These are phyloP conservation scores for Globisporangium splendens DNA, from an alignment of 352 stramenopile species.

Conservation along the genomic window DNA sequence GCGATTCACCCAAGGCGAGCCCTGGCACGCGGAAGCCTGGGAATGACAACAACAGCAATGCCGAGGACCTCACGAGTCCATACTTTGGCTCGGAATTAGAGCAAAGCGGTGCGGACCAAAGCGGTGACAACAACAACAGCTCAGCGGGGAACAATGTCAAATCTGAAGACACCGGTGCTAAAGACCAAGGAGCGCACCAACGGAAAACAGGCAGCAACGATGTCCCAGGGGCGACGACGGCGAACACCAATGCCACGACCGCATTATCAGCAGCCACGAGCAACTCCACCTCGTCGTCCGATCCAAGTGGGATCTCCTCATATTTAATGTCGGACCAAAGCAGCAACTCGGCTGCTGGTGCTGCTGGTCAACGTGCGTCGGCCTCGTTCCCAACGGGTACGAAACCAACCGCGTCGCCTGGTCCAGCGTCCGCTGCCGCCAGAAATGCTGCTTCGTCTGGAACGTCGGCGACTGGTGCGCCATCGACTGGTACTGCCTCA, in stretches of 20 bases:
- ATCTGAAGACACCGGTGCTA: slow-evolving; percentile 16
- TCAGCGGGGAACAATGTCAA: slow-evolving; percentile 25
- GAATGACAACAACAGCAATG: slow-evolving; percentile 4
- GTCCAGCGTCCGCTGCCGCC: slow-evolving; percentile 7
- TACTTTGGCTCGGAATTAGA: slow-evolving; percentile 77
- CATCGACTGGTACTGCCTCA: slow-evolving; percentile 13
- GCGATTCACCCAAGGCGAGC: slow-evolving; percentile 67
- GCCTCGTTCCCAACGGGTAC: slow-evolving; percentile 9
- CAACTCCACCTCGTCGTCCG: slow-evolving; percentile 7
- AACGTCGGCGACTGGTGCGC: slow-evolving; percentile 13
- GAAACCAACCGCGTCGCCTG: slow-evolving; percentile 2
- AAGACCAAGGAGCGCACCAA: slow-evolving; percentile 30
- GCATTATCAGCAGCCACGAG: not conserved
- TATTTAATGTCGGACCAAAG: slow-evolving; percentile 20
- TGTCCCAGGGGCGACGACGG: slow-evolving; percentile 14
- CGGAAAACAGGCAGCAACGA: slow-evolving; percentile 1
- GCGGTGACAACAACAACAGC: slow-evolving; percentile 25
- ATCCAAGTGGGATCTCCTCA: slow-evolving; percentile 5
- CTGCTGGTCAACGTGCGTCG: slow-evolving; percentile 6
- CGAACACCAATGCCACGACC: slow-evolving; percentile 6
- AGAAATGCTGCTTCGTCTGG: slow-evolving; percentile 5
- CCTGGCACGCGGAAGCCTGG: slow-evolving; percentile 13
- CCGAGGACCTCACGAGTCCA: slow-evolving; percentile 37
- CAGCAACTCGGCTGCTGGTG: not conserved
- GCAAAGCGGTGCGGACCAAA: slow-evolving; percentile 21